phyloP scores from a whole-genome alignment of 1,139 yeast species.

The Hyphopichia fennica region DNA sequence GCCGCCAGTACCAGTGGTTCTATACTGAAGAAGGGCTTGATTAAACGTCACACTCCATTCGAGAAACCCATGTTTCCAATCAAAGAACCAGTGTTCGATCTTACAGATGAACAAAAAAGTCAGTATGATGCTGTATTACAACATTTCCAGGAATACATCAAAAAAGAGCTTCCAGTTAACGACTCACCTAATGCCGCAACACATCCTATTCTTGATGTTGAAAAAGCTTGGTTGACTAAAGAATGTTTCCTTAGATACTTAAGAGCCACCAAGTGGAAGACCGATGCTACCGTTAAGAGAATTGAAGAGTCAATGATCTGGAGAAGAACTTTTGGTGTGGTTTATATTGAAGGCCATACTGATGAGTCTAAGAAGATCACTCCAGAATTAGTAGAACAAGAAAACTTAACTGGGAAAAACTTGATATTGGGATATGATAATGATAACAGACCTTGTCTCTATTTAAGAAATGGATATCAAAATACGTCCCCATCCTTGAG shows the following conservation, averaged over 20 bases:
- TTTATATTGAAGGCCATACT: conserved; percentile 47
- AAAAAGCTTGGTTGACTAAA: conserved; percentile 85
- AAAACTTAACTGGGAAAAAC: conserved; percentile 86
- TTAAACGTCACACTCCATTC: conserved; percentile 41
- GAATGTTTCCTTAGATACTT: conserved; percentile 87
- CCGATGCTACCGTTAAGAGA: conserved; percentile 68
- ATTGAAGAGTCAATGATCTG: conserved; percentile 76
- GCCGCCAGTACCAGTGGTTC: conserved; percentile 11
- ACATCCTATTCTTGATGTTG: conserved; percentile 44
- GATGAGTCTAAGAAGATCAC: conserved; percentile 49
- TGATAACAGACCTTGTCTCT: conserved; percentile 85
- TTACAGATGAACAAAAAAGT: conserved; percentile 27
- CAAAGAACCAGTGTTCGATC: conserved; percentile 27
- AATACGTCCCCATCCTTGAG: conserved; percentile 83
- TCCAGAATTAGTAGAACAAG: conserved; percentile 63
- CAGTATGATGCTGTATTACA: conserved; percentile 26
- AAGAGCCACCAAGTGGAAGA: conserved; percentile 89
- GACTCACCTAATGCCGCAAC: conserved; percentile 19
- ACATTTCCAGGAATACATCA: conserved; percentile 23
- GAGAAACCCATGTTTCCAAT: conserved; percentile 41
- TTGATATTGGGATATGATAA: conserved; percentile 86
- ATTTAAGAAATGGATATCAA: conserved; percentile 88
- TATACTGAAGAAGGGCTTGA: conserved; percentile 11
- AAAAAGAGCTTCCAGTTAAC: conserved; percentile 22
- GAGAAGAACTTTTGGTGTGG: conserved; percentile 91